These are phyloP conservation scores for Backusella mclennaniae DNA, from an alignment of 192 early-diverging fungal genomes.

Conservation along the genomic window DNA sequence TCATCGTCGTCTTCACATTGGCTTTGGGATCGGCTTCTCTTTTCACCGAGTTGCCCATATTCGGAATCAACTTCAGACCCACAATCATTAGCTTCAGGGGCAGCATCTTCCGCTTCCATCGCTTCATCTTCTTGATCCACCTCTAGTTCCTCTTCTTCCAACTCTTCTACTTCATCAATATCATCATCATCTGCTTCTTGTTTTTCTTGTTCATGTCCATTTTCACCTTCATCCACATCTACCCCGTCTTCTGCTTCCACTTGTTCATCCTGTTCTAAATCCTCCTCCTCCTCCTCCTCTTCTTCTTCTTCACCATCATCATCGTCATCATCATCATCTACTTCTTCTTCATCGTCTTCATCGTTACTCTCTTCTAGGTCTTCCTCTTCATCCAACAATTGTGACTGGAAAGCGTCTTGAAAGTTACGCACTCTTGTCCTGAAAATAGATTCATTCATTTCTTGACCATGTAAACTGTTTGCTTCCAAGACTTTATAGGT, in stretches of 20 bases:
- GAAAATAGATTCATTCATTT: background rate
- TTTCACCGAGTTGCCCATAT: background rate
- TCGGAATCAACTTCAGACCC: background rate
- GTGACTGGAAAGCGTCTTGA: background rate
- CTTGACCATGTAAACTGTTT: background rate
- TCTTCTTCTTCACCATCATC: background rate
- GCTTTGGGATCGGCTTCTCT: background rate
- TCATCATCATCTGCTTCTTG: background rate
- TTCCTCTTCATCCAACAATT: background rate
- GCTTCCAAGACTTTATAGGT: background rate
- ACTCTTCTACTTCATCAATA: background rate
- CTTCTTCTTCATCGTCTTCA: background rate
- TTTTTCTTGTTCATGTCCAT: background rate
- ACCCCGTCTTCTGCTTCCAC: background rate
- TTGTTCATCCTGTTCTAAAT: background rate
- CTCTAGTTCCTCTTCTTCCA: background rate
- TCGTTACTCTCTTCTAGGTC: slow-evolving; percentile 1
- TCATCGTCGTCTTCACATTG: background rate
- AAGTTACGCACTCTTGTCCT: slow-evolving; percentile 11
- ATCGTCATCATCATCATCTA: background rate
- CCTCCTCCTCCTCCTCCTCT: background rate
- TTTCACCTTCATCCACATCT: background rate
- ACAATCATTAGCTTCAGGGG: background rate
- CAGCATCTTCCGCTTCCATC: background rate
- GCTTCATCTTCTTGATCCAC: background rate